Conservation (phyloP, 148 eudicot species). For the Gaultheria prostrata region DNA sequence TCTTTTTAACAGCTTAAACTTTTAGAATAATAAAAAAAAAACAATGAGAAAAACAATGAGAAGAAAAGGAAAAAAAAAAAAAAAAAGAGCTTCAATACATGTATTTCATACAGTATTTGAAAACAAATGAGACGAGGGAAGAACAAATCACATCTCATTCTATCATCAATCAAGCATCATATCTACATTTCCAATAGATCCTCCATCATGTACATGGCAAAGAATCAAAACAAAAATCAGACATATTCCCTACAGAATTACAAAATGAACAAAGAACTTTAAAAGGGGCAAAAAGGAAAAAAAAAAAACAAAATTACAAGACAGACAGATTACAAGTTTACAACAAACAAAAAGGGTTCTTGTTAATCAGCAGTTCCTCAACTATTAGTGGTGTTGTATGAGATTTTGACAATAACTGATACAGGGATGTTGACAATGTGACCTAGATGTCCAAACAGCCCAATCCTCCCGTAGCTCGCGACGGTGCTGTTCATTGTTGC, state of each 20-base stretch:
- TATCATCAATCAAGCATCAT: conserved; percentile 14
- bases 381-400: conserved; percentile 41
- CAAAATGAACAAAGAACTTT: background rate
- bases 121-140: background rate
- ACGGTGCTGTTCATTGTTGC: conserved; percentile 55
- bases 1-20: too few relatives aligned
- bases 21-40: too few relatives aligned
- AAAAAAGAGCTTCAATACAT: background rate
- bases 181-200: conserved; percentile 5
- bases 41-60: background rate
- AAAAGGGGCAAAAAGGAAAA: background rate
- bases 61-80: background rate
- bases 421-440: conserved; percentile 69
- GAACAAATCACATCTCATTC: background rate
- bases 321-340: background rate
- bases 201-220: conserved; percentile 16
- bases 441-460: conserved; percentile 78
- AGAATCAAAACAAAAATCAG: conserved; percentile 12
- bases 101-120: background rate
- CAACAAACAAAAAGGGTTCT: background rate
- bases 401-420: conserved; percentile 60
- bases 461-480: conserved; percentile 86
- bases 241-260: conserved; percentile 5
- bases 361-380: conserved; percentile 13
- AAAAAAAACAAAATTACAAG: background rate